A percentile compares a stretch with the other conserved stretches of the same genome.
These are phyloP conservation scores for Centella asiatica DNA, from an alignment of 129 eudicot genomes.

Conservation along the genomic window DNA sequence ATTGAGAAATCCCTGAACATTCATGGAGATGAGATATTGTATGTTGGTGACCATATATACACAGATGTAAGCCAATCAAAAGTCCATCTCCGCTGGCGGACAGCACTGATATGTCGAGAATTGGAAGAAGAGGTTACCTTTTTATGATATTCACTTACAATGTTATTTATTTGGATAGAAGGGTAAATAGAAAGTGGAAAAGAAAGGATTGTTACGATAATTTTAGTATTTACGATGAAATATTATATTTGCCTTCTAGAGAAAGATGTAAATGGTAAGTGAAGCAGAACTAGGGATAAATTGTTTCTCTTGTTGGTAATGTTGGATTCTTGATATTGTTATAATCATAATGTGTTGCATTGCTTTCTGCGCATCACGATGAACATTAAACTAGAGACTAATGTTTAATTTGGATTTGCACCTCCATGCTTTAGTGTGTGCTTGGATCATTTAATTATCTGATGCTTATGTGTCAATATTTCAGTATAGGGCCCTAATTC, in stretches of 20 bases:
- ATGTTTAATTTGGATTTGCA: background rate
- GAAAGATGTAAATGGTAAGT: background rate
- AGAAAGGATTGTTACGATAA: background rate
- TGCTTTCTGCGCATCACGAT: background rate
- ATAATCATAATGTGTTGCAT: background rate
- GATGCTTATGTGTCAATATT: constrained; percentile 18
- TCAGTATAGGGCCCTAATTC: constrained; percentile 87
- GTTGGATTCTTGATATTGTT: background rate
- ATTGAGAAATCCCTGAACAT: constrained; percentile 76
- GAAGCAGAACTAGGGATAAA: background rate
- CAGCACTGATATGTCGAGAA: constrained; percentile 91
- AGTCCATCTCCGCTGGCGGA: constrained; percentile 95
- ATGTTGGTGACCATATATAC: constrained; percentile 95
- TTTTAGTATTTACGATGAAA: background rate
- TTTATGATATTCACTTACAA: background rate
- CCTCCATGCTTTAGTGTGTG: background rate
- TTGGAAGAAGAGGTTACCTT: constrained; percentile 79
- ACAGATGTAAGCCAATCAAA: constrained; percentile 92
- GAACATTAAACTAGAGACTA: background rate
- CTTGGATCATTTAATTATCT: constrained; percentile 12
- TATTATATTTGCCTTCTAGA: no score
- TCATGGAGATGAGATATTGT: constrained; percentile 92
- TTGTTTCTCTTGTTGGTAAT: background rate
- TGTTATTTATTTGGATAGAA: background rate
- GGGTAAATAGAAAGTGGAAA: background rate